Evolutionary conservation across 2,329 filamentous ascomycete genomes (phyloP).

Genomic region (Phialemoniopsis sp.): DNA sequence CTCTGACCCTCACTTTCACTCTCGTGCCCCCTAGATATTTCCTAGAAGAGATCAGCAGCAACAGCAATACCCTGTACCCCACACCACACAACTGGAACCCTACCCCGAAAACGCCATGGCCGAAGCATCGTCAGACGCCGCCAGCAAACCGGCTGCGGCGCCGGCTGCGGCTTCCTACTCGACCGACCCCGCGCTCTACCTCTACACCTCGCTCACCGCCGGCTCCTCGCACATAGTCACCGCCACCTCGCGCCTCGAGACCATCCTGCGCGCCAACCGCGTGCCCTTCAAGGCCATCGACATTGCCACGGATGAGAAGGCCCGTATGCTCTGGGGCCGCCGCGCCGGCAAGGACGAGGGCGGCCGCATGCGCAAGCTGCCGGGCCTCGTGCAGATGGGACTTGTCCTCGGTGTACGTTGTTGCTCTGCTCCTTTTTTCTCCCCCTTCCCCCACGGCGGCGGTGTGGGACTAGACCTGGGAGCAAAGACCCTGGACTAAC

Average conservation of each 20-base stretch:
- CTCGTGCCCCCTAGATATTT: too few relatives aligned
- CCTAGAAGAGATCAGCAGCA: too few relatives aligned
- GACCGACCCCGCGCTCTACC: slow-evolving; percentile 73
- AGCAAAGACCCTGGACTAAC: too few relatives aligned
- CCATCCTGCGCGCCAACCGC: slow-evolving; percentile 90
- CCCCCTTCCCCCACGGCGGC: background rate
- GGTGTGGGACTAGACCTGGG: too few relatives aligned
- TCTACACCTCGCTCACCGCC: slow-evolving; percentile 93
- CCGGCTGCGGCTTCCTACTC: slow-evolving; percentile 34
- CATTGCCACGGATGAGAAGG: slow-evolving; percentile 83
- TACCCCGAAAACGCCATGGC: slow-evolving; percentile 3
- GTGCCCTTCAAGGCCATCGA: slow-evolving; percentile 93
- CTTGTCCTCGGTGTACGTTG: slow-evolving; percentile 70
- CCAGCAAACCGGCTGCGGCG: slow-evolving; percentile 13
- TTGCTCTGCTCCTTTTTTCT: slow-evolving; percentile 1
- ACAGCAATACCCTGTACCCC: too few relatives aligned
- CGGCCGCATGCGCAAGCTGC: slow-evolving; percentile 70
- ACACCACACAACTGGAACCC: slow-evolving; percentile 2
- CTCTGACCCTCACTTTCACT: too few relatives aligned
- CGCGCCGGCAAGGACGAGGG: slow-evolving; percentile 67
- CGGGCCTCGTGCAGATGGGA: slow-evolving; percentile 83
- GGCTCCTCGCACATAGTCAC: slow-evolving; percentile 96
- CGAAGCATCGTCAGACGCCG: slow-evolving; percentile 1
- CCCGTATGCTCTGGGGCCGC: slow-evolving; percentile 83
- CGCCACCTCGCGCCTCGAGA: slow-evolving; percentile 91